Base-by-base conservation (phyloP, 1,139 yeast genomes). In the Debaryomyces nepalensis region DNA sequence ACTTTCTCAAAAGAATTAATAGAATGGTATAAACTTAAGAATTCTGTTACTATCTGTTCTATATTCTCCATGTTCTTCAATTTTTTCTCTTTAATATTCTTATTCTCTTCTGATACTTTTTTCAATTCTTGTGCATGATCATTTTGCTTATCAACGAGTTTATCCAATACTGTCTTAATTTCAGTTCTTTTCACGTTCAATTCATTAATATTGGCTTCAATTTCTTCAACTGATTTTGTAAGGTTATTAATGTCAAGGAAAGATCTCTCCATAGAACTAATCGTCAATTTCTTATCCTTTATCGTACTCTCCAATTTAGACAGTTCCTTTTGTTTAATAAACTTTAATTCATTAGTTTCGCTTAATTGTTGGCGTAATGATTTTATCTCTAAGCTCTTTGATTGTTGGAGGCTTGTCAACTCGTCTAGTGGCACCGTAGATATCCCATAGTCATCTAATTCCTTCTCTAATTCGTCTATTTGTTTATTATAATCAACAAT, bases 181-280 rank as follows among this genome's bases (percentile, higher is more conserved):
- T 47, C 51, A n/a, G 47, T 41, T 10, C 53, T 39, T 27, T 57
- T 54, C 3, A 30, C 30, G 40, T 48, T 47, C 26, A 52, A 46
- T 10, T 44, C 50, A 15, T 27, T 40, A 6, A 54, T 40, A 9
- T 50, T 44, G 4, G 35, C 45, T 33, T 63, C 55, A 19, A 51
- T 45, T 16, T 62, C 68, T 12, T 42, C 34, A 0, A 62, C 50
- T 8, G 52, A 44, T 7, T 39, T 46, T 36, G 53, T 54, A 16
- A 51, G 42, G 35, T 51, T 64, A 26, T 53, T 63, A 4, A 59
- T 48, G 36, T 81, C 82, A 33, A 75, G 58, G 11, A 79, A 60
- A 1, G 77, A 61, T 37, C 67, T 70, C 50, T 83, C 87, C 38
- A 83, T 62, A 43, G 78, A 77, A 49, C 81, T 77, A 7, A 88